These are phyloP conservation scores for Prototheca wickerhamii DNA, from an alignment of 163 green algal genomes.

Conservation along the genomic window DNA sequence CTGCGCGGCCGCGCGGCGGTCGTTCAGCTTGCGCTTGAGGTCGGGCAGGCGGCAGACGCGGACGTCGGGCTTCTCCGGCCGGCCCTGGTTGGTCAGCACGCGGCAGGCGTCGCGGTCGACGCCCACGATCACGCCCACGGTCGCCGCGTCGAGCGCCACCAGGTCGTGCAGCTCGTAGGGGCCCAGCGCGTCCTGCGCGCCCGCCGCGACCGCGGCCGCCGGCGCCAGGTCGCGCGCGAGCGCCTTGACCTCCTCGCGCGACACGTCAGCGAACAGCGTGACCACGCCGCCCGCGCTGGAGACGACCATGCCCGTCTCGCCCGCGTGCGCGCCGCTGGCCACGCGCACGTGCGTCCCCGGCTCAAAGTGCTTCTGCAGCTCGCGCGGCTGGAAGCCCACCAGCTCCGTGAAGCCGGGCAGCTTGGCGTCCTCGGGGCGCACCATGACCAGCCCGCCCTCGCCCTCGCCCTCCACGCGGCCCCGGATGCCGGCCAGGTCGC, in stretches of 20 bases:
- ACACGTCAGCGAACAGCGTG: slow-evolving; percentile 68
- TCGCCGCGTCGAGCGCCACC: slow-evolving; percentile 66
- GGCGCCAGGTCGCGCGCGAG: slow-evolving; percentile 77
- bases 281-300: slow-evolving; percentile 50
- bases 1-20: slow-evolving; percentile 16
- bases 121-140: slow-evolving; percentile 59
- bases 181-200: slow-evolving; percentile 50
- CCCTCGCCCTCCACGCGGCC: slow-evolving; percentile 34
- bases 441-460: slow-evolving; percentile 56
- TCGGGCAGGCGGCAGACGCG: slow-evolving; percentile 60
- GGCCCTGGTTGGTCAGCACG: slow-evolving; percentile 64
- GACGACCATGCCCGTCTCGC: slow-evolving; percentile 84
- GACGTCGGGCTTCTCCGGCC: slow-evolving; percentile 64
- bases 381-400: slow-evolving; percentile 50
- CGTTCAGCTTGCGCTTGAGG: slow-evolving; percentile 73
- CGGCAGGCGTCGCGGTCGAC: slow-evolving; percentile 54
- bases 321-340: slow-evolving; percentile 60
- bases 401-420: slow-evolving; percentile 51
- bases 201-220: slow-evolving; percentile 30
- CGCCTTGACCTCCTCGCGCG: slow-evolving; percentile 69
- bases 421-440: slow-evolving; percentile 40
- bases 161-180: slow-evolving; percentile 88
- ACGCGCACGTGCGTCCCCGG: slow-evolving; percentile 86
- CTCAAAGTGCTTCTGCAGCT: slow-evolving; percentile 84
- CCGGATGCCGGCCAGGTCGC: slow-evolving; percentile 49